Evolutionary conservation across 768 basidiomycete genomes (phyloP).

Genomic region (Agaricus blazei): DNA sequence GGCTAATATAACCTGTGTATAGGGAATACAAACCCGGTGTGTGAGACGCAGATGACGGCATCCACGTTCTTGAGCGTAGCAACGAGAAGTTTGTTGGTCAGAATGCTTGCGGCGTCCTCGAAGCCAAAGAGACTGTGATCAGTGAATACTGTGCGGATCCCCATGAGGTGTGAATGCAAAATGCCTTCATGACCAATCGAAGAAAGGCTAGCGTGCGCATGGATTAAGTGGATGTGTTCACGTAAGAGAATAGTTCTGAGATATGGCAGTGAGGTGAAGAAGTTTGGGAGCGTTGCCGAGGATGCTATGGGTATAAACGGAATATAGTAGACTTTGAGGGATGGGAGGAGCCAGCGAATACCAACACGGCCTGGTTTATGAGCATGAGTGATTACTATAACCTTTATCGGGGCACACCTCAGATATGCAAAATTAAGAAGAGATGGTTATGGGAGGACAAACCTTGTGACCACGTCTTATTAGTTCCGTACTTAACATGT

Average conservation of each 20-base stretch:
- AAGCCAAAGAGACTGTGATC: constrained; percentile 97
- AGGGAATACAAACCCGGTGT: constrained; percentile 71
- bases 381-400: constrained; percentile 92
- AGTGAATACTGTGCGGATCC: constrained; percentile 89
- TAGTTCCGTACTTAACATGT: constrained; percentile 83
- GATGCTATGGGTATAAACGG: constrained; percentile 87
- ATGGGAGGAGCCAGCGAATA: constrained; percentile 82
- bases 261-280: constrained; percentile 89
- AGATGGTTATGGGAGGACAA: constrained; percentile 9
- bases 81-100: constrained; percentile 93
- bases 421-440: not conserved
- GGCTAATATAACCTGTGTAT: not conserved
- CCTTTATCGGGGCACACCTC: constrained; percentile 36
- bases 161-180: constrained; percentile 81
- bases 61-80: constrained; percentile 88
- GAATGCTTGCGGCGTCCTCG: constrained; percentile 93
- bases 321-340: constrained; percentile 91
- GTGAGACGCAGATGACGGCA: constrained; percentile 92
- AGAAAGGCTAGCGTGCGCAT: constrained; percentile 89
- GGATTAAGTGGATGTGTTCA: constrained; percentile 82
- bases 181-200: constrained; percentile 91
- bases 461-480: constrained; percentile 84
- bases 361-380: constrained; percentile 84
- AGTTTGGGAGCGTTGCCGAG: constrained; percentile 91
- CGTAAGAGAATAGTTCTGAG: constrained; percentile 83